Evolutionary conservation across 495 filamentous ascomycete genomes (phyloP).

Genomic region (Penicillium mononematosum): DNA sequence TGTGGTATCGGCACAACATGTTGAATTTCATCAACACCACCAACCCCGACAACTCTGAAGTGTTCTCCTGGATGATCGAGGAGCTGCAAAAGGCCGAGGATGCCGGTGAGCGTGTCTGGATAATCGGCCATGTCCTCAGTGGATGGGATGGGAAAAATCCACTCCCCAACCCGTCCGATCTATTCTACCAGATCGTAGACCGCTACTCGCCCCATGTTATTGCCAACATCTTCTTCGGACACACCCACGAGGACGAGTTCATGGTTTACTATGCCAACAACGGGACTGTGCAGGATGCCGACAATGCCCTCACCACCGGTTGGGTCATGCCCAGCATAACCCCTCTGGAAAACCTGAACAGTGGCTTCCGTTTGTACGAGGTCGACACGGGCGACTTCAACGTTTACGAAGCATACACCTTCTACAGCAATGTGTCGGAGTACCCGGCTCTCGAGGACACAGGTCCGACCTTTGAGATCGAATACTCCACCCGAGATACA

Average conservation of each 20-base stretch:
- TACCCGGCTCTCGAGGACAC: constrained; percentile 35
- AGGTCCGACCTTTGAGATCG: constrained; percentile 48
- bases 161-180: constrained; percentile 49
- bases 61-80: constrained; percentile 49
- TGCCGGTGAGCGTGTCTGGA: constrained; percentile 52
- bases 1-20: constrained; percentile 51
- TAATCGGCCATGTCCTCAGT: constrained; percentile 52
- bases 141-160: constrained; percentile 54
- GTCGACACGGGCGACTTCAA: constrained; percentile 55
- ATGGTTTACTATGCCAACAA: constrained; percentile 55
- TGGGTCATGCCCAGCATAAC: constrained; percentile 56
- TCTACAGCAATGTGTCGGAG: constrained; percentile 49
- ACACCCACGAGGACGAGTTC: constrained; percentile 56
- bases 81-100: constrained; percentile 55
- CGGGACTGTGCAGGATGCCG: constrained; percentile 37
- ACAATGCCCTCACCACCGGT: constrained; percentile 43
- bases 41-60: constrained; percentile 51
- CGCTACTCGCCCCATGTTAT: constrained; percentile 57
- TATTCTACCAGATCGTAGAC: constrained; percentile 58
- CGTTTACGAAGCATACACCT: constrained; percentile 53
- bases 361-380: constrained; percentile 54
- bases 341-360: constrained; percentile 55
- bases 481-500: constrained; percentile 56
- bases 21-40: constrained; percentile 48
- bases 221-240: constrained; percentile 56